Percentiles rank a stretch among this genome's conserved stretches.
These are phyloP conservation scores for Ophiostoma piceae DNA, from an alignment of 2,329 filamentous ascomycete genomes.

Conservation along the genomic window DNA sequence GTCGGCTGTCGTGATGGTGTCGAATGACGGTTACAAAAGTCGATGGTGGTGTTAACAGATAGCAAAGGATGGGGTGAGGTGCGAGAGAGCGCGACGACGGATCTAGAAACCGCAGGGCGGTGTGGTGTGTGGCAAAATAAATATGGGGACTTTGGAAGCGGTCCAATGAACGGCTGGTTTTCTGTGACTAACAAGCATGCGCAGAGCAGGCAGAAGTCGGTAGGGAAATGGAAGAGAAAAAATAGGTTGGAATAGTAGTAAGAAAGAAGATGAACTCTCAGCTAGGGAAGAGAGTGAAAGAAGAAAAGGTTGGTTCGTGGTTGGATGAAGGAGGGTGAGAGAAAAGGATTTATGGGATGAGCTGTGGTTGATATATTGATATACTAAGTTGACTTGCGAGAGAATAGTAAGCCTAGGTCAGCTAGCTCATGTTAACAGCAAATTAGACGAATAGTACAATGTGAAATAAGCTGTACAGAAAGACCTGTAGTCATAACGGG, in stretches of 20 bases:
- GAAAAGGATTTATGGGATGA: too few relatives aligned
- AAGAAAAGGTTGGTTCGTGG: background rate
- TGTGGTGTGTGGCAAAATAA: background rate
- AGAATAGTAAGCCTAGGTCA: too few relatives aligned
- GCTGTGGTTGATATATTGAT: background rate
- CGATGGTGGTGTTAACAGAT: background rate
- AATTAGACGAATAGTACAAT: too few relatives aligned
- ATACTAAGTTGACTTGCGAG: background rate
- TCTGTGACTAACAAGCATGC: background rate
- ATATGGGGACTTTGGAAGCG: background rate
- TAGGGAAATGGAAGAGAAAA: background rate
- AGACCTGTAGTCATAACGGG: background rate
- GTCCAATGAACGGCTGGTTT: background rate
- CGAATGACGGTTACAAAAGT: background rate
- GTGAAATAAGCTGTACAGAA: too few relatives aligned
- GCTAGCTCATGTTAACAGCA: too few relatives aligned
- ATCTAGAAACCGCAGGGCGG: slow-evolving; percentile 1
- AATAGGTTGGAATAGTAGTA: background rate
- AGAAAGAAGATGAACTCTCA: background rate
- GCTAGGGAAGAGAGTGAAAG: background rate
- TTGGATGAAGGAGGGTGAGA: too few relatives aligned
- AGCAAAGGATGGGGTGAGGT: background rate
- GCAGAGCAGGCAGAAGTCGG: background rate
- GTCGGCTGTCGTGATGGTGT: background rate
- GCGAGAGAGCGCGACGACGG: background rate